phyloP scores from a whole-genome alignment of 305 asterid genomes.

The Solanum hybrid region DNA sequence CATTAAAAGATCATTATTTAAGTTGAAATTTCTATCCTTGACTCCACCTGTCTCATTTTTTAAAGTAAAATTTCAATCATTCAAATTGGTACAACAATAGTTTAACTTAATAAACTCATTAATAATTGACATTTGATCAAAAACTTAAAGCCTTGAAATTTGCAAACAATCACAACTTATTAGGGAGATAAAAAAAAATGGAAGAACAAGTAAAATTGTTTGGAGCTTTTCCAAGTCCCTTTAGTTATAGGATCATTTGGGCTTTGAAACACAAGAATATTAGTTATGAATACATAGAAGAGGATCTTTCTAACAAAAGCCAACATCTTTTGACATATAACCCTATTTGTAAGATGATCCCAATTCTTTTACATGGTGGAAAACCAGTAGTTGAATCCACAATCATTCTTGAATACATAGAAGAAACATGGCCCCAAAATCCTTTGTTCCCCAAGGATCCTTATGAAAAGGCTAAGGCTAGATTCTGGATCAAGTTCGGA shows the following conservation, averaged over 20 bases:
- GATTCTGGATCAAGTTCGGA: slow-evolving; percentile 23
- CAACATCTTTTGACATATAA: slow-evolving; percentile 11
- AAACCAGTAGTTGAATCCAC: slow-evolving; percentile 18
- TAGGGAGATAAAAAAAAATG: neutral
- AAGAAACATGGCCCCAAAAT: slow-evolving; percentile 23
- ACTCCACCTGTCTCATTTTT: neutral
- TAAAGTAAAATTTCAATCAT: neutral
- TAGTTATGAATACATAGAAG: slow-evolving; percentile 12
- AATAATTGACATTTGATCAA: neutral
- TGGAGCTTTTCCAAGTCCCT: slow-evolving; percentile 16
- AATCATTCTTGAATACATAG: slow-evolving; percentile 22
- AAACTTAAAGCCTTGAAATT: neutral
- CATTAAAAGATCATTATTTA: neutral
- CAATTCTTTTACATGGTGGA: slow-evolving; percentile 15
- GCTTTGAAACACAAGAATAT: slow-evolving; percentile 14
- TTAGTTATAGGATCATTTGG: slow-evolving; percentile 5
- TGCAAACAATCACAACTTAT: neutral
- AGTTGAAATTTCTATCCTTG: neutral
- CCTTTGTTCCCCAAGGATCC: slow-evolving; percentile 20
- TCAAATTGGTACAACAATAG: neutral
- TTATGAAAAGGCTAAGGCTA: slow-evolving; percentile 13
- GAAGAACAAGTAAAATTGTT: slow-evolving; percentile 4
- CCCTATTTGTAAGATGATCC: slow-evolving; percentile 17
- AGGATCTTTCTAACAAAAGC: slow-evolving; percentile 17
- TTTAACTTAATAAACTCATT: neutral